phyloP scores from a whole-genome alignment of 2,329 filamentous ascomycete species.

The Fusarium secorum region DNA sequence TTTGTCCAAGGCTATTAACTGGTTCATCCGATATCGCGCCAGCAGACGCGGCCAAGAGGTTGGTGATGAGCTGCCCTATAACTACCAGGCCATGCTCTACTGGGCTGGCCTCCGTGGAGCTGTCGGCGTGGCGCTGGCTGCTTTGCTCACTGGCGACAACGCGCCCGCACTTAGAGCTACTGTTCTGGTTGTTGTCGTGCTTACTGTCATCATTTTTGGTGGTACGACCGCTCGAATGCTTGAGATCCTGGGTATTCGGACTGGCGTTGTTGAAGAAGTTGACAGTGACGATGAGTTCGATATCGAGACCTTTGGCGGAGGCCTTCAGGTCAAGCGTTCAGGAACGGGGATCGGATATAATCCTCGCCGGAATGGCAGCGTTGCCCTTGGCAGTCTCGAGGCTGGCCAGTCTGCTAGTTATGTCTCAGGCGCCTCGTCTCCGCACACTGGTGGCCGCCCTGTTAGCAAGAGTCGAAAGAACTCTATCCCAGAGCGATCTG shows the following conservation, averaged over 20 bases:
- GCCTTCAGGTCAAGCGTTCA: slow-evolving; percentile 81
- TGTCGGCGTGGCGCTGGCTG: slow-evolving; percentile 92
- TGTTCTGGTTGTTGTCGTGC: slow-evolving; percentile 94
- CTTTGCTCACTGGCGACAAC: slow-evolving; percentile 83
- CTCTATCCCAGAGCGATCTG: slow-evolving; percentile 60
- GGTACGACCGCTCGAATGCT: slow-evolving; percentile 97
- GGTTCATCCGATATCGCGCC: slow-evolving; percentile 87
- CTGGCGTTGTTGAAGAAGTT: slow-evolving; percentile 94
- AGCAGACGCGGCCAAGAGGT: slow-evolving; percentile 75
- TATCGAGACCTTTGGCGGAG: slow-evolving; percentile 78
- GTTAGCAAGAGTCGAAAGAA: slow-evolving; percentile 62
- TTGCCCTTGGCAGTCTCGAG: slow-evolving; percentile 63
- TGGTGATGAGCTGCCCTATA: slow-evolving; percentile 88
- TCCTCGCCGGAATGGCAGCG: slow-evolving; percentile 70
- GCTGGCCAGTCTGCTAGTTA: slow-evolving; percentile 54
- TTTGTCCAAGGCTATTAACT: slow-evolving; percentile 87
- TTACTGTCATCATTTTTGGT: slow-evolving; percentile 98
- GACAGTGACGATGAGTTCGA: slow-evolving; percentile 99
- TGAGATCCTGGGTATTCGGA: slow-evolving; percentile 95
- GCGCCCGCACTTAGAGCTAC: slow-evolving; percentile 87
- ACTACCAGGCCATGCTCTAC: slow-evolving; percentile 99
- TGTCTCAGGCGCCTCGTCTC: slow-evolving; percentile 62
- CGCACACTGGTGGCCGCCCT: slow-evolving; percentile 53
- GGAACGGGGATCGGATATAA: slow-evolving; percentile 80
- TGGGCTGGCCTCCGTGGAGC: slow-evolving; percentile 97